Evolutionary conservation across 306 rosid species (phyloP).

Genomic region (Cicer judaicum): DNA sequence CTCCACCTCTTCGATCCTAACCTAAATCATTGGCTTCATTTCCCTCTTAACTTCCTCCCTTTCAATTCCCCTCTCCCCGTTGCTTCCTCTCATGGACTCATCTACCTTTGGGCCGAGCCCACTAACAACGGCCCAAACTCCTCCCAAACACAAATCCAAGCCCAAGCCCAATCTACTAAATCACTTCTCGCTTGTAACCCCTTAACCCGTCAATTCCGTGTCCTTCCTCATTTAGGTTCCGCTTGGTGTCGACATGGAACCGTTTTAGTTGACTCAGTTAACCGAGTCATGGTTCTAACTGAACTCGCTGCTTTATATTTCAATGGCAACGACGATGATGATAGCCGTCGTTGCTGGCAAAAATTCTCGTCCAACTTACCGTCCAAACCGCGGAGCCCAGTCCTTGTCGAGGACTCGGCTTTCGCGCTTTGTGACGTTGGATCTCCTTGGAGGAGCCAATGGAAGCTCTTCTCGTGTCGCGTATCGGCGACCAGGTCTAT

Average conservation of each 20-base stretch:
- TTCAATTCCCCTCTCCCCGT: conserved; percentile 77
- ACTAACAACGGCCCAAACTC: not conserved
- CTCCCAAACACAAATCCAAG: conserved; percentile 30
- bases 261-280: conserved; percentile 72
- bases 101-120: conserved; percentile 84
- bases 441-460: conserved; percentile 87
- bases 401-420: conserved; percentile 64
- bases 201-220: conserved; percentile 66
- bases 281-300: conserved; percentile 79
- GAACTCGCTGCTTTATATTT: conserved; percentile 85
- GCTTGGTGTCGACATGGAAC: conserved; percentile 96
- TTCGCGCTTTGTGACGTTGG: conserved; percentile 90
- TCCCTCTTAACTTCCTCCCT: conserved; percentile 80
- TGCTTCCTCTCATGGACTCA: conserved; percentile 81
- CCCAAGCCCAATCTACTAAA: conserved; percentile 48
- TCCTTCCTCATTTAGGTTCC: conserved; percentile 84
- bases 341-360: conserved; percentile 51
- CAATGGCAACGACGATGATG: conserved; percentile 35
- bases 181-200: conserved; percentile 83
- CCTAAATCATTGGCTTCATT: conserved; percentile 60
- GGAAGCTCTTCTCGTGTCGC: conserved; percentile 76
- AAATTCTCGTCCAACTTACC: conserved; percentile 85
- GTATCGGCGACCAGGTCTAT: conserved; percentile 36
- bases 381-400: conserved; percentile 86
- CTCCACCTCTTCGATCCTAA: conserved; percentile 75